Evolutionary conservation across 192 early-diverging fungal species (phyloP).

Genomic region (Mortierella antarctica): DNA sequence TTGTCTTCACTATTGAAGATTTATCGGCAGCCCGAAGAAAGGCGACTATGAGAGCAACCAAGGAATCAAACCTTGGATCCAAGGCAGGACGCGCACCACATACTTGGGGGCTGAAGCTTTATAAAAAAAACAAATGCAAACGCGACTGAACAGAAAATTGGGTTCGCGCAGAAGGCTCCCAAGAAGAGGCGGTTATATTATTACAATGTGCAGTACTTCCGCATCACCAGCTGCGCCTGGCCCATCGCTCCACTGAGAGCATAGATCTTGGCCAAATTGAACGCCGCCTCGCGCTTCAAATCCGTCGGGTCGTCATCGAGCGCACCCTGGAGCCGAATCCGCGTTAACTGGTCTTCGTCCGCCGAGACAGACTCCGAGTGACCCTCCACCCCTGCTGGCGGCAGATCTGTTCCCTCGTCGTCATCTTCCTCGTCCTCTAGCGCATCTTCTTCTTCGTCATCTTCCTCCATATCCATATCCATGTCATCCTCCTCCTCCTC

Average conservation of each 20-base stretch:
- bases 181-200: not conserved
- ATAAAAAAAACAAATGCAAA: too few species aligned
- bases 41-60: too few species aligned
- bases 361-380: not conserved
- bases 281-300: conserved; percentile 86
- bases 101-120: too few species aligned
- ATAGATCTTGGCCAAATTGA: conserved; percentile 90
- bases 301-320: conserved; percentile 62
- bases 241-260: conserved; percentile 74
- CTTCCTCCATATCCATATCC: not conserved
- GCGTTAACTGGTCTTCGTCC: not conserved
- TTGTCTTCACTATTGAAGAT: too few species aligned
- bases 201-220: conserved; percentile 81
- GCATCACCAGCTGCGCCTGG: conserved; percentile 77
- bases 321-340: not conserved
- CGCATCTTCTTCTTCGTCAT: not conserved
- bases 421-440: not conserved
- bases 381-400: not conserved
- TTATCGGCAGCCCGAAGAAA: too few species aligned
- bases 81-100: too few species aligned
- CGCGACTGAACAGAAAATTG: too few species aligned
- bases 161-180: too few species aligned
- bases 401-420: not conserved
- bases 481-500: conserved; percentile 5
- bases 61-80: too few species aligned